Evolutionary conservation across 345 rosid genomes (phyloP).

Genomic region (Eucalyptus tenuipes): DNA sequence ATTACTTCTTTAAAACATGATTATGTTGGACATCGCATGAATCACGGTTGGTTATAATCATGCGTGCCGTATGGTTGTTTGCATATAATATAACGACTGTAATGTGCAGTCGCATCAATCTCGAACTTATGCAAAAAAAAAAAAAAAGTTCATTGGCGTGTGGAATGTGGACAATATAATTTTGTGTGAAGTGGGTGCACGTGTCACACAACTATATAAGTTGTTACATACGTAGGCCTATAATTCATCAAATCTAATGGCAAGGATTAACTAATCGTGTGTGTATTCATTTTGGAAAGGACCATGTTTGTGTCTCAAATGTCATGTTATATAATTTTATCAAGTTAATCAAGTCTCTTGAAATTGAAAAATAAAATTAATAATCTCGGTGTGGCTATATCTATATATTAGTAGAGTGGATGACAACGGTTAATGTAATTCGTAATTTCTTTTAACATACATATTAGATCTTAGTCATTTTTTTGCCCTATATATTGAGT

Average conservation of each 20-base stretch:
- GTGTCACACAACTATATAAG: neutral
- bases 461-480: neutral
- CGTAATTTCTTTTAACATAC: neutral
- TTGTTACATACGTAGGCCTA: neutral
- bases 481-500: neutral
- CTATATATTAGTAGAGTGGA: neutral
- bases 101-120: neutral
- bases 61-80: neutral
- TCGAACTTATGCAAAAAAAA: neutral
- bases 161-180: neutral
- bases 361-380: too few species aligned
- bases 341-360: neutral
- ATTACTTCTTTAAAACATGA: neutral
- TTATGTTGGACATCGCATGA: neutral
- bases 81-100: neutral
- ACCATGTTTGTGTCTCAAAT: rapidly evolving
- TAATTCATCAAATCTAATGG: neutral
- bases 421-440: rapidly evolving
- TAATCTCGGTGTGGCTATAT: too few species aligned
- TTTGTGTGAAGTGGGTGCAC: neutral
- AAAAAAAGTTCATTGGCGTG: neutral
- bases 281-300: neutral
- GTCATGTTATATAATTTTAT: neutral
- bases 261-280: neutral
- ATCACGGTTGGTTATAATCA: neutral